Base-by-base conservation (phyloP, 441 rosid species). In the Populus tomentosa region DNA sequence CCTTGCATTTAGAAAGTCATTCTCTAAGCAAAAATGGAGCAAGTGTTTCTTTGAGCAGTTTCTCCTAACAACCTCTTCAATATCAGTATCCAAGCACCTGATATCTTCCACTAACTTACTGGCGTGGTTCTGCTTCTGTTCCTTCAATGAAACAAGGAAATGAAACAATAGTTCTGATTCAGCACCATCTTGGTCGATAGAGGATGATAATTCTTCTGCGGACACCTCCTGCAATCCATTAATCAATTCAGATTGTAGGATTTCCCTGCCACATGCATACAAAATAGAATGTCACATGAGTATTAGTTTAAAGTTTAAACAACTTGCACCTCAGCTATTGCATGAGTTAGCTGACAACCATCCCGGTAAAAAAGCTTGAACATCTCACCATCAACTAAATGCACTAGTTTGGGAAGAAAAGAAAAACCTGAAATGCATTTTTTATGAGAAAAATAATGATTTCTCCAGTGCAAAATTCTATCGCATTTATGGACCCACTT, bases 91-190 rank as follows among this genome's bases (percentile, higher is more conserved):
- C 80, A 97, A 30, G 81, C 87, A 87, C 79, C 26, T 86, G 73
- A 97, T 75, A 67, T 91, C 93, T 74, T 86, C 88, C 75, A 73
- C 84, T 78, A 94, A 85, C 87, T 89, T 90, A 33, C 86, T 84
- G 78, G 91, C 90, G n/a, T 86, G 85, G 81, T 86, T 89, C 88
- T 94, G 90, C 85, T 90, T 91, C 71, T 88, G 87, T 76, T 89
- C 98, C 84, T 91, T 84, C 80, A 87, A 78, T 75, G 85, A 80
- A 84, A 74, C 70, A 76, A 94, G 95, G 82, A 97, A 94, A 86
- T 91, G 95, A 80, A 86, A 81, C 74, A 97, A 80, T 69, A 97
- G 80, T 80, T 93, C 98, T 53, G 98, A 91, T 84, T 94, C 98
- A 2, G 83, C 81, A 81, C 88, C 94, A 77, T 93, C 92, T 85